These are phyloP conservation scores for Tetraselmis chui DNA, from an alignment of 139 green algal genomes.

Conservation along the genomic window DNA sequence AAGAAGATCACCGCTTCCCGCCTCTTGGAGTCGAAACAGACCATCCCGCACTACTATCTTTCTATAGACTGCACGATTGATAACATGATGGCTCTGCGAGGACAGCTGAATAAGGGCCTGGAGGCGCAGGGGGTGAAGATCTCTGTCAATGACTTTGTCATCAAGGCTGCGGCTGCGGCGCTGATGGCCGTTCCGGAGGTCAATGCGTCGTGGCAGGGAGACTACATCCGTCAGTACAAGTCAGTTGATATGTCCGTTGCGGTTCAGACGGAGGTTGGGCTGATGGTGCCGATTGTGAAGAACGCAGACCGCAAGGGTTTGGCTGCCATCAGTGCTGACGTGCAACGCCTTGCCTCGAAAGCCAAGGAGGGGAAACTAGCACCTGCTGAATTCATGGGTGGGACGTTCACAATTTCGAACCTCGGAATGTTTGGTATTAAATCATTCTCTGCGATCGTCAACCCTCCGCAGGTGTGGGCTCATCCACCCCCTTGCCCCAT, in stretches of 20 bases:
- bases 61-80: conserved; percentile 54
- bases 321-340: conserved; percentile 54
- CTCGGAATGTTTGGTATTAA: conserved; percentile 92
- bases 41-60: conserved; percentile 97
- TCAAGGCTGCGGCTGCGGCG: conserved; percentile 78
- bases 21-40: conserved; percentile 90
- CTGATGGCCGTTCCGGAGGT: conserved; percentile 46
- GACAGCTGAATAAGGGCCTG: conserved; percentile 53
- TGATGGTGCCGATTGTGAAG: conserved; percentile 85
- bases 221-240: conserved; percentile 88
- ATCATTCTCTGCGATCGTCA: conserved; percentile 93
- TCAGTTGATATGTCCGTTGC: conserved; percentile 70
- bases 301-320: conserved; percentile 67
- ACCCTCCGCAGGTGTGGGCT: conserved; percentile 71
- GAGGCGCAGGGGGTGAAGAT: conserved; percentile 64
- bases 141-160: conserved; percentile 93
- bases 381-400: conserved; percentile 79
- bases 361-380: conserved; percentile 81
- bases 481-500: neutral
- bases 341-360: conserved; percentile 68
- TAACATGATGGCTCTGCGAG: conserved; percentile 26
- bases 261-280: conserved; percentile 74
- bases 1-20: conserved; percentile 76
- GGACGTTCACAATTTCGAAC: conserved; percentile 90
- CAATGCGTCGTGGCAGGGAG: conserved; percentile 73